Conservation (phyloP, 192 early-diverging fungal genomes). For the Coemansia sp. region DNA sequence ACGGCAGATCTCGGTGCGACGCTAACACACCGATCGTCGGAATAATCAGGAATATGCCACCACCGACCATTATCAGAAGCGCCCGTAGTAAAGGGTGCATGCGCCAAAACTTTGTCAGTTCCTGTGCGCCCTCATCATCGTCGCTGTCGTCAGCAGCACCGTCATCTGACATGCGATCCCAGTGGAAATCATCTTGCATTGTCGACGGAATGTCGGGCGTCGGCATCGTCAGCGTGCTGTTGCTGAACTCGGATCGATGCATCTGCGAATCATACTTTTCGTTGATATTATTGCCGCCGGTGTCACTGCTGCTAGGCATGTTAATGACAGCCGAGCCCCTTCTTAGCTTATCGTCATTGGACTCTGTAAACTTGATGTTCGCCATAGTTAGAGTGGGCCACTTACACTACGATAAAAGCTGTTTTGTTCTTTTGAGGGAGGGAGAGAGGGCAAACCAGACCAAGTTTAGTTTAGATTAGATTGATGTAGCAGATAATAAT, state of each 20-base stretch:
- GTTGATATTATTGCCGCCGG: not conserved
- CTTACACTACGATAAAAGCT: not conserved
- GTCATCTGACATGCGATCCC: constrained; percentile 35
- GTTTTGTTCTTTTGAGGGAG: not conserved
- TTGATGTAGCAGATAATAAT: not conserved
- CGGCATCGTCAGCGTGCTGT: constrained; percentile 40
- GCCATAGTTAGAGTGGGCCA: constrained; percentile 11
- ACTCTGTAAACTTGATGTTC: constrained; percentile 31
- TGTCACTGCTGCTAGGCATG: constrained; percentile 31
- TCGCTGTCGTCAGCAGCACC: constrained; percentile 21
- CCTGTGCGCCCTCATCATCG: constrained; percentile 31
- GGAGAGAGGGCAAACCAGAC: not conserved
- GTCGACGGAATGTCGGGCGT: constrained; percentile 31
- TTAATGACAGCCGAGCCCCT: constrained; percentile 33
- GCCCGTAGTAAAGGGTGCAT: constrained; percentile 60
- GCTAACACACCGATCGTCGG: constrained; percentile 56
- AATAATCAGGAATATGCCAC: constrained; percentile 55
- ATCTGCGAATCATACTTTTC: constrained; percentile 4
- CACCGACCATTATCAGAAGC: constrained; percentile 55
- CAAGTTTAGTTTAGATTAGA: not conserved
- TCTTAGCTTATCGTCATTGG: constrained; percentile 1
- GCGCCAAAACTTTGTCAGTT: constrained; percentile 51
- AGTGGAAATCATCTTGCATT: constrained; percentile 54
- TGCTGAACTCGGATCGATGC: constrained; percentile 17
- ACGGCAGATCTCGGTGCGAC: constrained; percentile 38